Evolutionary conservation across 164 flowering plant genomes (phyloP).

Genomic region (Chimonanthus praecox): DNA sequence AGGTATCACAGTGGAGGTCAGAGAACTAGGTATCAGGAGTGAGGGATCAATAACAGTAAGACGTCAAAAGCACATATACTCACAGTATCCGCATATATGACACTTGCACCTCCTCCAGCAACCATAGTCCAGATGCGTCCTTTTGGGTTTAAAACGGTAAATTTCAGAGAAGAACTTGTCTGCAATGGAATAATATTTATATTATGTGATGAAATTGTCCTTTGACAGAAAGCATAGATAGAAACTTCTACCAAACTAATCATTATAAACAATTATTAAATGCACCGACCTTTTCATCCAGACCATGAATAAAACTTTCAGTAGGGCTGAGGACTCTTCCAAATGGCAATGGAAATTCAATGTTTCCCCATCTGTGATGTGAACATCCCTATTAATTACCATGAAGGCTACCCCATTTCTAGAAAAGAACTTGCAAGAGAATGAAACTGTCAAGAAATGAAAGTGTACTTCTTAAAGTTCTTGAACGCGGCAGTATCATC

Average conservation of each 20-base stretch:
- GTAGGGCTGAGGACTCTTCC: slow-evolving; percentile 85
- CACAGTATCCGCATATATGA: slow-evolving; percentile 93
- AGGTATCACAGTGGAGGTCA: not conserved
- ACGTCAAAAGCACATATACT: slow-evolving; percentile 13
- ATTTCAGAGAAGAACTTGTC: slow-evolving; percentile 94
- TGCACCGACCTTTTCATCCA: slow-evolving; percentile 77
- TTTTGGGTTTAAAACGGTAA: slow-evolving; percentile 84
- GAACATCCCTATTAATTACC: not conserved
- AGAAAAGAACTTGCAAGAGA: not conserved
- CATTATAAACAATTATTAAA: not conserved
- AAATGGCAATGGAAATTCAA: slow-evolving; percentile 86
- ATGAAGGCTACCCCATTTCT: not conserved
- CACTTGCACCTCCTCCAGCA: slow-evolving; percentile 98
- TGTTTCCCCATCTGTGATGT: slow-evolving; percentile 65
- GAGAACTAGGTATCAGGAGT: not conserved
- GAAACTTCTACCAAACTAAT: slow-evolving; percentile 4
- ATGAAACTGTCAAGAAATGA: not conserved
- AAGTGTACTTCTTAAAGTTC: slow-evolving; percentile 80
- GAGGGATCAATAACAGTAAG: not conserved
- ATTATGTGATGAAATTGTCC: not conserved
- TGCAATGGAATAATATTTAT: slow-evolving; percentile 27
- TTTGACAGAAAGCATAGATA: not conserved
- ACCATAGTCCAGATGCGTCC: slow-evolving; percentile 99
- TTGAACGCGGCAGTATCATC: slow-evolving; percentile 94
- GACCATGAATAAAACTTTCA: slow-evolving; percentile 62